Base-by-base conservation (phyloP, 164 flowering plant species). In the Cinnamomum micranthum region DNA sequence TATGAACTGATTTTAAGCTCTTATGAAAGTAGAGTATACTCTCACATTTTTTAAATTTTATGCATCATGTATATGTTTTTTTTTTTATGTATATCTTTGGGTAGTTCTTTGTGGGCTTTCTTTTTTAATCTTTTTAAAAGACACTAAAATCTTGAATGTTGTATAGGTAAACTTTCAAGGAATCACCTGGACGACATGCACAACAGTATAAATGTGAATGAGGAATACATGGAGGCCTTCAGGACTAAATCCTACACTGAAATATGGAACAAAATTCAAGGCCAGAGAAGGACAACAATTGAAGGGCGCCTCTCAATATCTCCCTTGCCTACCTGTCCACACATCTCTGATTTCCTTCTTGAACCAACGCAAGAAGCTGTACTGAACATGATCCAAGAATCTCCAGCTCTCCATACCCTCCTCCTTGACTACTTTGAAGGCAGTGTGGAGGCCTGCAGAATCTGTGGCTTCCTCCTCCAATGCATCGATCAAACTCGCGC, bases 181-280 rank as follows among this genome's bases (percentile, higher is more conserved):
- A 47, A 66, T 13, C 70, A 66, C 50, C 59, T 4, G 1, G 14
- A 47, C 72, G 70, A 77, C 85, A 77, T 85, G 76, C 24, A 77
- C n/a, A 78, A 27, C 77, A 87, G 85, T 86, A 35, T 77, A 77
- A 90, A 80, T 68, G 87, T 91, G 0, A 85, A 86, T 50, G 91
- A 90, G 70, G 97, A 94, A 70, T 92, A 92, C 86, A 77, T 67
- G 84, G 82, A 85, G 83, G 92, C 90, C 15, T 86, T 94, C 41
- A 89, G 98, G 77, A 90, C 97, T 19, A 84, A 88, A 20, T 94
- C 98, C 1, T 94, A 87, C 81, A 71, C 68, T 0, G 95, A 94
- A 5, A 87, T 90, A 27, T 86, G 78, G 80, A 81, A 77, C 74
- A 89, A 87, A 77, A 89, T 85, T 75, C 87, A 94, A 28, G 80